These are phyloP conservation scores for Cymbidium sinense DNA, from an alignment of 106 monocot genomes.

Conservation along the genomic window DNA sequence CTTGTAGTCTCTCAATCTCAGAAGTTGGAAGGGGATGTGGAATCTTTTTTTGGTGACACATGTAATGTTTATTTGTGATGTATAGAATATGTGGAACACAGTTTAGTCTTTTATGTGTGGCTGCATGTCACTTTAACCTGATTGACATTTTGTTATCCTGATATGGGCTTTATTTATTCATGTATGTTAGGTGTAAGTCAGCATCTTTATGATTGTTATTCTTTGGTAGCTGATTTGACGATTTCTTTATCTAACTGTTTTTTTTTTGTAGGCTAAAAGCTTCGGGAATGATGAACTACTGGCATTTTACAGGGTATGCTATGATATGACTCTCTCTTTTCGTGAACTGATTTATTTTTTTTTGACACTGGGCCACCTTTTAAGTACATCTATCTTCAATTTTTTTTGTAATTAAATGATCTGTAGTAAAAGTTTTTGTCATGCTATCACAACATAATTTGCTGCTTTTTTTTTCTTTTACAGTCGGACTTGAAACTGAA, in stretches of 20 bases:
- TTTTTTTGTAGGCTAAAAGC: constrained; percentile 45
- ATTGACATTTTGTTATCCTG: background rate
- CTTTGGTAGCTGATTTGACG: background rate
- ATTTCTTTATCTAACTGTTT: constrained; percentile 5
- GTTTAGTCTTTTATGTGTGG: background rate
- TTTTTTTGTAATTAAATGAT: background rate
- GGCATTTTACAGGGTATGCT: constrained; percentile 86
- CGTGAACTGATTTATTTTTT: background rate
- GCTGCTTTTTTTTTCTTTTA: background rate
- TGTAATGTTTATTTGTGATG: background rate
- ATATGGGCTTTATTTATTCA: background rate
- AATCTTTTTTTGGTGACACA: background rate
- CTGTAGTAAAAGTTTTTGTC: background rate
- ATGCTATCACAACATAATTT: background rate
- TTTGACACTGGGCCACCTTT: background rate
- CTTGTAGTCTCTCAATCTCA: background rate
- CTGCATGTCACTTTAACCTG: background rate
- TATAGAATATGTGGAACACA: background rate
- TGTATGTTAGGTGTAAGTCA: background rate
- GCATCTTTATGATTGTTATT: background rate
- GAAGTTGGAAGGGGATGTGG: background rate
- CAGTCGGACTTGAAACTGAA: too few species aligned
- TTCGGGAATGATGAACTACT: constrained; percentile 90
- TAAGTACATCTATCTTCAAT: background rate
- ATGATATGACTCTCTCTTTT: too few species aligned